These are phyloP conservation scores for Pontederia paniculata DNA, from an alignment of 176 grass and related monocot genomes.

Conservation along the genomic window DNA sequence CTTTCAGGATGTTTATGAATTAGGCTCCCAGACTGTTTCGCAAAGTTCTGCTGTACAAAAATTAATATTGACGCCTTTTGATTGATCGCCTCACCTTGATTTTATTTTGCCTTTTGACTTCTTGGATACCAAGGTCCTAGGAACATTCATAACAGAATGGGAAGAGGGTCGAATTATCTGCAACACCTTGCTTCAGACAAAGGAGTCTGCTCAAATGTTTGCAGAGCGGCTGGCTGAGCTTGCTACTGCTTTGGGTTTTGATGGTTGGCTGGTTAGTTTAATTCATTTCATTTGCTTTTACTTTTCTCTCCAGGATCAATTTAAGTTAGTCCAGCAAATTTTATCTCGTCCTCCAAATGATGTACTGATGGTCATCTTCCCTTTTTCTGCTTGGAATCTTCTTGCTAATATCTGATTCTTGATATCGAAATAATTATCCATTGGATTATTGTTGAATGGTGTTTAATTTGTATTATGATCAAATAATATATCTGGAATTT, in stretches of 20 bases:
- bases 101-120: not conserved
- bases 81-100: not conserved
- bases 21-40: no score
- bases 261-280: constrained; percentile 83
- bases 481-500: not conserved
- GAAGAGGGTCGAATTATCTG: constrained; percentile 45
- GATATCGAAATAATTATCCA: no score
- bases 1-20: no score
- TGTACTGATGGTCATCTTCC: no score
- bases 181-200: constrained; percentile 47
- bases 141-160: constrained; percentile 77
- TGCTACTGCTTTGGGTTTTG: constrained; percentile 53
- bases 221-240: constrained; percentile 67
- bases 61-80: no score
- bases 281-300: not conserved
- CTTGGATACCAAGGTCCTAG: constrained; percentile 46
- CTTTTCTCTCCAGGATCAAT: no score
- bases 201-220: constrained; percentile 70
- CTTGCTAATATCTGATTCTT: no score
- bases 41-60: no score
- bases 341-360: no score
- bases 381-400: no score
- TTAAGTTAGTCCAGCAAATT: no score
- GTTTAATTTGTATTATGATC: not conserved
- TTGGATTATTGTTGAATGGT: no score